Evolutionary conservation across 495 filamentous ascomycete genomes (phyloP).

Genomic region (Poronia punctata): DNA sequence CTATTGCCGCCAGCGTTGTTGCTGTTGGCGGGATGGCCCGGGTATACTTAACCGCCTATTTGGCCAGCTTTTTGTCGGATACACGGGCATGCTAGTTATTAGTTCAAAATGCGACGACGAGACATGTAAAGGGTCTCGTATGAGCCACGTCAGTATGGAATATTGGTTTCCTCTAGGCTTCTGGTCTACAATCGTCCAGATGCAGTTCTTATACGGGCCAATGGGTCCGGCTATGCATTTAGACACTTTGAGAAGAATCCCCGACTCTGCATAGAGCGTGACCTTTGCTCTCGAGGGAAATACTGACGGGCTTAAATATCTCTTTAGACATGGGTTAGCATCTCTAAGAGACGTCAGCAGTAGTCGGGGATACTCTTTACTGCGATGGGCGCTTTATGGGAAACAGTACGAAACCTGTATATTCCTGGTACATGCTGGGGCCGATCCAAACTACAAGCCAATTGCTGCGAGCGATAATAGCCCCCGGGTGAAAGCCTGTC

Average conservation of each 20-base stretch:
- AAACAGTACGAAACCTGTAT: slow-evolving; percentile 22
- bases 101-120: not conserved
- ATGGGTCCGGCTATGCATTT: slow-evolving; percentile 3
- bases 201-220: not conserved
- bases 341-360: slow-evolving; percentile 20
- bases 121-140: not conserved
- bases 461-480: slow-evolving; percentile 16
- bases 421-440: slow-evolving; percentile 24
- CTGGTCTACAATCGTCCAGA: not conserved
- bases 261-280: slow-evolving; percentile 12
- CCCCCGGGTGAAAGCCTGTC: slow-evolving; percentile 22
- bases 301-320: slow-evolving; percentile 18
- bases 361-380: slow-evolving; percentile 17
- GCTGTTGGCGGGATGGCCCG: no score
- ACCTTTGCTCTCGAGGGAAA: slow-evolving; percentile 19
- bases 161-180: slow-evolving; percentile 1
- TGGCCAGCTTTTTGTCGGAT: no score
- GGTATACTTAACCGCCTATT: no score
- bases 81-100: not conserved
- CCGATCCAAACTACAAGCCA: slow-evolving; percentile 24
- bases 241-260: slow-evolving; percentile 8
- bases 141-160: not conserved
- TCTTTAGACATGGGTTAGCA: slow-evolving; percentile 16
- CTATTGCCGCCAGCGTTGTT: no score
- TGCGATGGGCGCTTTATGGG: slow-evolving; percentile 24